Percentiles rank a stretch among this genome's conserved stretches.
phyloP scores from a whole-genome alignment of 2,329 filamentous ascomycete species.

The Sarocladium oryzae region DNA sequence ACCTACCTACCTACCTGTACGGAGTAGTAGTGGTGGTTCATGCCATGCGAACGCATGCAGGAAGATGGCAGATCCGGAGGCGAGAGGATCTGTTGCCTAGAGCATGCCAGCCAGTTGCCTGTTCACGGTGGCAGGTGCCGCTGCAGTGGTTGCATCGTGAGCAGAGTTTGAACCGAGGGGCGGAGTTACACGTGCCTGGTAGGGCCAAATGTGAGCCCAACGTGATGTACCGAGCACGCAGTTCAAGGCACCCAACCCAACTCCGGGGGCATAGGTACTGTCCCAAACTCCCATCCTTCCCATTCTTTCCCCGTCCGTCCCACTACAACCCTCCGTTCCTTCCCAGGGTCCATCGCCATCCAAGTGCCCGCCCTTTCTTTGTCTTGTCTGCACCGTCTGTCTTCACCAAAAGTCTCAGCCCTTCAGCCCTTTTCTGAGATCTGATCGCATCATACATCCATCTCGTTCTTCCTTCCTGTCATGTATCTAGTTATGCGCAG shows the following conservation, averaged over 20 bases:
- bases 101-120: neutral
- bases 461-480: too few species aligned
- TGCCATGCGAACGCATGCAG: too few species aligned
- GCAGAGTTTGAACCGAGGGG: neutral
- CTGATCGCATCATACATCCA: neutral
- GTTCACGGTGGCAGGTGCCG: neutral
- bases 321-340: too few species aligned
- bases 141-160: neutral
- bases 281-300: neutral
- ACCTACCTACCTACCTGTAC: too few species aligned
- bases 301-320: neutral
- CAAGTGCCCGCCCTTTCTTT: neutral
- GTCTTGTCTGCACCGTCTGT: too few species aligned
- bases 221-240: too few species aligned
- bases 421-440: conserved; percentile 2
- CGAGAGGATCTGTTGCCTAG: neutral
- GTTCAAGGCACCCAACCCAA: too few species aligned
- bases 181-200: neutral
- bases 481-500: too few species aligned
- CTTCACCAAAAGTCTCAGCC: neutral
- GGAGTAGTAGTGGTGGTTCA: too few species aligned
- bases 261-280: too few species aligned
- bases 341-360: neutral
- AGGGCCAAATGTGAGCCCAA: too few species aligned
- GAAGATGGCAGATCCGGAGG: neutral